Base-by-base conservation (phyloP, 345 rosid genomes). In the Populus ilicifolia region DNA sequence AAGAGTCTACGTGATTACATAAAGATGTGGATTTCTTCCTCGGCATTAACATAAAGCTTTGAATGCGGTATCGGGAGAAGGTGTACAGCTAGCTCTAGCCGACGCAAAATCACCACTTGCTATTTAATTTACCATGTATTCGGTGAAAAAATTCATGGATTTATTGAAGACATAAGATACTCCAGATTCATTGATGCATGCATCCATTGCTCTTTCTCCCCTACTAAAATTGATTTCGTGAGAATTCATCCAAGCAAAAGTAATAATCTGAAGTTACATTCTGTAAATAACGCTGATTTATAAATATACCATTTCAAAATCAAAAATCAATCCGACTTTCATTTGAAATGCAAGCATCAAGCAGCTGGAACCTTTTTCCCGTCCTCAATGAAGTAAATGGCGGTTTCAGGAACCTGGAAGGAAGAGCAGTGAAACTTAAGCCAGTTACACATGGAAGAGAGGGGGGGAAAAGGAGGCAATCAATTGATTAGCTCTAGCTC, bases 361-460 rank as follows among this genome's bases (percentile, higher is more conserved):
- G 86, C 90, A 36, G 91, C 96, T 36, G 91, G 89, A 65, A 94
- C 93, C 85, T 91, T 93, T 85, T 88, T 93, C 48, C 98, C 98
- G 77, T 94, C 98, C 86, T 94, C 98, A 5, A 94, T 90, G 81
- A 91, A 90, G 86, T 88, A 93, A 75, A 94, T 93, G 50, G 97
- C 91, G 78, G 88, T 78, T 80, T 94, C 94, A 1, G 94, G 93
- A 43, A 94, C 98, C 99, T 95, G 80, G 63, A 59, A 10, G 52
- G 43, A 25, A 54, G 36, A 70, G 5, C 73, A 46, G 23, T 44
- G 29, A 33, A 59, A n/a, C 23, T 4, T 21, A 38, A 68, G 27
- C 6, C 38, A 48, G 20, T 35, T n/a, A 46, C 10, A 29, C 14
- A n/a, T n/a, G 63, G 4, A 9, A 59, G 63, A 56, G 29, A 56